A percentile compares a stretch with the other conserved stretches of the same genome.
These are phyloP conservation scores for Lactifluus subvellereus DNA, from an alignment of 768 basidiomycete species.

Conservation along the genomic window DNA sequence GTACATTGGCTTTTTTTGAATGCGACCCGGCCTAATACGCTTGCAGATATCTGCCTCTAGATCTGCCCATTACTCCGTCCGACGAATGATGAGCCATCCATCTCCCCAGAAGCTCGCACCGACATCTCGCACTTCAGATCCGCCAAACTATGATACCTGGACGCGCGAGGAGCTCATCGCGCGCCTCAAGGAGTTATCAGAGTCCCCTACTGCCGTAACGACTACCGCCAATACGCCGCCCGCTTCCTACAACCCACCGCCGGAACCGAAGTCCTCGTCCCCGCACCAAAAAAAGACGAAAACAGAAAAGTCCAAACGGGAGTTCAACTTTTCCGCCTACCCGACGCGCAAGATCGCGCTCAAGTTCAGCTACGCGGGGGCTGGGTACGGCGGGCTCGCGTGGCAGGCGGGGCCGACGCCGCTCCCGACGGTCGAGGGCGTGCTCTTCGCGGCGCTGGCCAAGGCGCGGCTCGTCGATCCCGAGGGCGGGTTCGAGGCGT, in stretches of 20 bases:
- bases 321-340: constrained; percentile 61
- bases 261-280: not conserved
- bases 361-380: constrained; percentile 88
- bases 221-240: too few species aligned
- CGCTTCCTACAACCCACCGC: not conserved
- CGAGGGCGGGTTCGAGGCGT: constrained; percentile 70
- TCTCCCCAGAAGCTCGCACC: not conserved
- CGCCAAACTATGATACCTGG: constrained; percentile 45
- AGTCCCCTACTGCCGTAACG: constrained; percentile 32
- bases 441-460: constrained; percentile 73
- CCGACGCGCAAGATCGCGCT: constrained; percentile 87
- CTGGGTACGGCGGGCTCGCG: constrained; percentile 88
- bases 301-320: constrained; percentile 27
- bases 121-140: not conserved
- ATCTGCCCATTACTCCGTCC: constrained; percentile 1
- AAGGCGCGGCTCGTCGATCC: constrained; percentile 74
- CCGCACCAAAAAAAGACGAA: not conserved
- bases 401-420: constrained; percentile 66
- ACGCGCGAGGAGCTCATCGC: constrained; percentile 67
- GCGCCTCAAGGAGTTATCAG: constrained; percentile 41
- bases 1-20: not conserved
- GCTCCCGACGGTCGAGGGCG: constrained; percentile 86
- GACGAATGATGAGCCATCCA: not conserved
- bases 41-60: not conserved
- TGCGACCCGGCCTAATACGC: constrained; percentile 11